A percentile compares a stretch with the other conserved stretches of the same genome.
Evolutionary conservation across 1,139 yeast species (phyloP).

Genomic region (Debaryomyces psychrophilus): DNA sequence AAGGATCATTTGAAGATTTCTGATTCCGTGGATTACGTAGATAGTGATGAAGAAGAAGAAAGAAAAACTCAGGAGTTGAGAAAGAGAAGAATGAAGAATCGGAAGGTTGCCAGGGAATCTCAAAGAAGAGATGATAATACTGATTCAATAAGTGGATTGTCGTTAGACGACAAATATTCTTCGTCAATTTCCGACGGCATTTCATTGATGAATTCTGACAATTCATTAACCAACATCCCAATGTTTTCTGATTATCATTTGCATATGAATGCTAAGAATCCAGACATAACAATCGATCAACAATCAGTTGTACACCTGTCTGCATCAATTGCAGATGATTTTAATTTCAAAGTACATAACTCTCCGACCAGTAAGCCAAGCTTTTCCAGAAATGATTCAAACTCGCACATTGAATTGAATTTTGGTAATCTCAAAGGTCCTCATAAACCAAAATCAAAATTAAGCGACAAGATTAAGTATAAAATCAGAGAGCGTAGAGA

Average conservation of each 20-base stretch:
- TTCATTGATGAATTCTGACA: slow-evolving; percentile 55
- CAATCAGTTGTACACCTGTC: slow-evolving; percentile 33
- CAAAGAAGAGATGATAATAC: slow-evolving; percentile 16
- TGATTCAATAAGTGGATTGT: slow-evolving; percentile 26
- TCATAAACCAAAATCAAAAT: slow-evolving; percentile 17
- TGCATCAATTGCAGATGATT: slow-evolving; percentile 36
- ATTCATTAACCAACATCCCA: slow-evolving; percentile 58
- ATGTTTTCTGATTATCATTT: slow-evolving; percentile 52
- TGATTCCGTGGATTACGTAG: slow-evolving; percentile 34
- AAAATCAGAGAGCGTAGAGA: slow-evolving; percentile 40
- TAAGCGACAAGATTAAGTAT: slow-evolving; percentile 40
- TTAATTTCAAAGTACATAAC: slow-evolving; percentile 16
- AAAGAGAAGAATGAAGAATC: slow-evolving; percentile 39
- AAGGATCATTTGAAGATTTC: slow-evolving; percentile 33
- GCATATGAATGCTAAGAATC: slow-evolving; percentile 38
- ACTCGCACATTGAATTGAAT: slow-evolving; percentile 41
- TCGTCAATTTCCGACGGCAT: slow-evolving; percentile 54
- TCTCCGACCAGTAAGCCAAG: slow-evolving; percentile 14
- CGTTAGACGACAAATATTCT: slow-evolving; percentile 29
- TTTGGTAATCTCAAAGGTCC: slow-evolving; percentile 22
- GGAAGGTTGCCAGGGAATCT: slow-evolving; percentile 27
- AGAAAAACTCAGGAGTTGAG: slow-evolving; percentile 56
- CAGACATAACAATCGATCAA: slow-evolving; percentile 26
- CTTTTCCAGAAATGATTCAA: slow-evolving; percentile 28
- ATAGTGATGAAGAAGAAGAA: slow-evolving; percentile 60